A percentile compares a stretch with the other conserved stretches of the same genome.
These are phyloP conservation scores for Aspergillus ochraceoroseus DNA, from an alignment of 2,329 filamentous ascomycete species.

Conservation along the genomic window DNA sequence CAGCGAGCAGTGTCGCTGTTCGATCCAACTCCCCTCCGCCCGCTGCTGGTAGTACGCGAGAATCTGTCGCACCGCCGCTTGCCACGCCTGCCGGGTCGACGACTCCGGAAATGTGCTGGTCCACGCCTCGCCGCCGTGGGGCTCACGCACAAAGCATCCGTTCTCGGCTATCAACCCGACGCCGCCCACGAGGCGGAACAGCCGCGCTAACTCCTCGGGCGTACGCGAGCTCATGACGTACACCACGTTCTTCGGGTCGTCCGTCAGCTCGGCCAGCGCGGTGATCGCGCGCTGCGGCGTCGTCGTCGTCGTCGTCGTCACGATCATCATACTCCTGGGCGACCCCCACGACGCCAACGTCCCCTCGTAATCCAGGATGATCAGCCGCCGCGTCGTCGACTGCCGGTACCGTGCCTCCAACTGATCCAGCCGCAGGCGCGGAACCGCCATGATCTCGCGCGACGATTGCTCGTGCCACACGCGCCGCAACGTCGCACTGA, in stretches of 20 bases:
- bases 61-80: conserved; percentile 73
- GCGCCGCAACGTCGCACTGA: conserved; percentile 64
- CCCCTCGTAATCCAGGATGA: conserved; percentile 90
- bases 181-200: conserved; percentile 77
- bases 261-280: conserved; percentile 72
- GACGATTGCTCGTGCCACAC: conserved; percentile 80
- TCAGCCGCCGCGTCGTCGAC: conserved; percentile 64
- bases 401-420: conserved; percentile 63
- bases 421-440: conserved; percentile 67
- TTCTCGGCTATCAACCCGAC: conserved; percentile 92
- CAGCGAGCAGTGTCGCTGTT: conserved; percentile 85
- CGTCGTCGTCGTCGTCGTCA: conserved; percentile 78
- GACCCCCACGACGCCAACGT: conserved; percentile 85
- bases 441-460: conserved; percentile 79
- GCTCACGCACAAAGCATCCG: conserved; percentile 79
- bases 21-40: conserved; percentile 79
- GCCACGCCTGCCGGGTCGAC: too few species aligned
- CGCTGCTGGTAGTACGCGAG: conserved; percentile 86
- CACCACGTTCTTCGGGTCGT: conserved; percentile 75
- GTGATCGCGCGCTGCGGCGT: conserved; percentile 82
- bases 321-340: conserved; percentile 74
- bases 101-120: too few species aligned
- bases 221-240: conserved; percentile 91
- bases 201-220: conserved; percentile 78
- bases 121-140: too few species aligned